These are phyloP conservation scores for Kodamaea arcana DNA, from an alignment of 1,139 yeast species.

Conservation along the genomic window DNA sequence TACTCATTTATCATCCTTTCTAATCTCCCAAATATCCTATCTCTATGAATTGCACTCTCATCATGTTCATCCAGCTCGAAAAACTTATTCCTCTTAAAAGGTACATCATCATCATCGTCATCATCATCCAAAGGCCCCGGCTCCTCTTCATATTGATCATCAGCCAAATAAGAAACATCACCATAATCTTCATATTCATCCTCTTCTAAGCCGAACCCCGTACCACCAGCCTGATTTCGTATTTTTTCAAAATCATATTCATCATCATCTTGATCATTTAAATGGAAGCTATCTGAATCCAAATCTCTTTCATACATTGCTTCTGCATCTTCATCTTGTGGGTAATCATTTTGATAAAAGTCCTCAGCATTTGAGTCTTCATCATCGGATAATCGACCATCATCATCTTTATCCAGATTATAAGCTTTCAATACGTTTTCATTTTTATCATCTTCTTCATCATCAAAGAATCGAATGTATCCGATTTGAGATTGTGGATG, in stretches of 20 bases:
- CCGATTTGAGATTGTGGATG: slow-evolving; percentile 56
- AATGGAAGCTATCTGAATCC: slow-evolving; percentile 7
- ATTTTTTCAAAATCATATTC: slow-evolving; percentile 19
- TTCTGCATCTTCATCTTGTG: slow-evolving; percentile 80
- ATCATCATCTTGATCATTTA: slow-evolving; percentile 35
- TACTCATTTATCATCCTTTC: slow-evolving; percentile 44
- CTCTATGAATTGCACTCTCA: slow-evolving; percentile 60
- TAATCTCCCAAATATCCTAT: slow-evolving; percentile 53
- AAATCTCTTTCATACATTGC: slow-evolving; percentile 19
- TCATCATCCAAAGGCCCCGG: too few species aligned
- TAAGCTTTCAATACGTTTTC: slow-evolving; percentile 25
- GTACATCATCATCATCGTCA: slow-evolving; percentile 16
- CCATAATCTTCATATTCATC: slow-evolving; percentile 23
- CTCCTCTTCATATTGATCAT: slow-evolving; percentile 20
- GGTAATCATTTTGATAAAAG: slow-evolving; percentile 88
- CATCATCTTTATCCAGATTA: slow-evolving; percentile 47
- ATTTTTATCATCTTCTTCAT: slow-evolving; percentile 44
- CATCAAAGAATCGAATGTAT: slow-evolving; percentile 64
- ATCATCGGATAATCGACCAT: slow-evolving; percentile 39
- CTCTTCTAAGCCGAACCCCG: slow-evolving; percentile 21
- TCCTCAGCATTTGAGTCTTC: slow-evolving; percentile 70
- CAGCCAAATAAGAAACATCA: slow-evolving; percentile 11
- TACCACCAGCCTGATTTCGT: slow-evolving; percentile 13
- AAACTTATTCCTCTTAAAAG: slow-evolving; percentile 42
- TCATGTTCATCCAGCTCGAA: slow-evolving; percentile 54